Conservation (phyloP, 768 basidiomycete species). For the Harrya chromipes region DNA sequence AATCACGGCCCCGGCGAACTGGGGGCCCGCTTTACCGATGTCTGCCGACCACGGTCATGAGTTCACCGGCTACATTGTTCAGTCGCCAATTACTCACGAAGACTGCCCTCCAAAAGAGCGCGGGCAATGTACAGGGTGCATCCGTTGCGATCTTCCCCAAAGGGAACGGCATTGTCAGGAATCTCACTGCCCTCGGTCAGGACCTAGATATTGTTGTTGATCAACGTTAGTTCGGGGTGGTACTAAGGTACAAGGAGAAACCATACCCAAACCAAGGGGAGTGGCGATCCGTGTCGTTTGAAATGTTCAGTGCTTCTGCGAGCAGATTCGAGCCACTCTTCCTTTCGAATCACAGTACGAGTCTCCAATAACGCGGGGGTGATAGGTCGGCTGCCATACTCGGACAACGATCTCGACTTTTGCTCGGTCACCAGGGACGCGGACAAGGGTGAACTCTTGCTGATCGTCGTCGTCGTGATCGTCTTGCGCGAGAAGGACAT, state of each 20-base stretch:
- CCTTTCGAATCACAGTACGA: slow-evolving; percentile 20
- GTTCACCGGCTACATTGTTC: background rate
- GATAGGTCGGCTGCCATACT: slow-evolving; percentile 14
- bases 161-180: slow-evolving; percentile 34
- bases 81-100: slow-evolving; percentile 21
- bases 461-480: slow-evolving; percentile 3
- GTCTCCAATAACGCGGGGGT: slow-evolving; percentile 13
- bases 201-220: slow-evolving; percentile 12
- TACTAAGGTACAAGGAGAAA: background rate
- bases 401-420: slow-evolving; percentile 18
- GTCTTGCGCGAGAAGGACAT: slow-evolving; percentile 21
- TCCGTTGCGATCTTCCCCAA: slow-evolving; percentile 31
- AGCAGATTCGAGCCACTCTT: slow-evolving; percentile 29
- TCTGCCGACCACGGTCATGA: slow-evolving; percentile 18
- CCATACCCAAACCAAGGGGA: slow-evolving; percentile 33
- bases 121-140: slow-evolving; percentile 28
- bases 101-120: slow-evolving; percentile 29
- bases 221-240: background rate
- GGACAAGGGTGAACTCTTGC: slow-evolving; percentile 13
- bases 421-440: slow-evolving; percentile 4
- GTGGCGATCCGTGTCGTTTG: slow-evolving; percentile 24
- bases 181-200: slow-evolving; percentile 30
- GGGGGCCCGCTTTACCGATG: slow-evolving; percentile 33
- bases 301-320: slow-evolving; percentile 30
- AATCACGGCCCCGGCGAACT: slow-evolving; percentile 31